phyloP scores from a whole-genome alignment of 202 grass and related monocot species.

The Eragrostis tef region DNA sequence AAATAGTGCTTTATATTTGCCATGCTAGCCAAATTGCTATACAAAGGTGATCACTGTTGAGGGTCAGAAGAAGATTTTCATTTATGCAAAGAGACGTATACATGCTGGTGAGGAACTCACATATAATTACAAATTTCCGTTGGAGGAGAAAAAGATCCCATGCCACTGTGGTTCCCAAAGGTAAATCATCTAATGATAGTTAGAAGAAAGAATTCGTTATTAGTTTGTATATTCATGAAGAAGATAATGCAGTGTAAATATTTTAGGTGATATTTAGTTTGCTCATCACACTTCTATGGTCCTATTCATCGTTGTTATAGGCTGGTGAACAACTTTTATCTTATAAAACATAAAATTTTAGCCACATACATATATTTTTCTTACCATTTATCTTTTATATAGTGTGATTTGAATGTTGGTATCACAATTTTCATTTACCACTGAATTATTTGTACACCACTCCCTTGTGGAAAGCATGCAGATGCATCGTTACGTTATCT shows the following conservation, averaged over 20 bases:
- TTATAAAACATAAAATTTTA: background rate
- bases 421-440: background rate
- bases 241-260: conserved; percentile 30
- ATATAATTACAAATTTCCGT: conserved; percentile 97
- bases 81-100: conserved; percentile 92
- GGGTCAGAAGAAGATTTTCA: conserved; percentile 95
- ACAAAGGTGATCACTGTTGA: conserved; percentile 92
- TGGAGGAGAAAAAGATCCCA: conserved; percentile 92
- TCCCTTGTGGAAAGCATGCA: background rate
- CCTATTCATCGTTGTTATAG: conserved; percentile 1
- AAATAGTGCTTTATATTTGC: conserved; percentile 38
- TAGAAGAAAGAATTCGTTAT: conserved; percentile 24
- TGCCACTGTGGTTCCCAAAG: conserved; percentile 90
- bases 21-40: conserved; percentile 86
- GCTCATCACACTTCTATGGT: background rate
- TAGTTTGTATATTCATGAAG: conserved; percentile 15
- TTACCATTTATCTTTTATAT: background rate
- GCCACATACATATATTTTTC: background rate
- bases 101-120: conserved; percentile 85
- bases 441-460: background rate
- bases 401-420: background rate
- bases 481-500: background rate
- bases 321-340: background rate
- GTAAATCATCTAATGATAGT: conserved; percentile 52
- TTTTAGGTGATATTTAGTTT: background rate